phyloP scores from a whole-genome alignment of 805 yeast species.

The Pichia deserticola region DNA sequence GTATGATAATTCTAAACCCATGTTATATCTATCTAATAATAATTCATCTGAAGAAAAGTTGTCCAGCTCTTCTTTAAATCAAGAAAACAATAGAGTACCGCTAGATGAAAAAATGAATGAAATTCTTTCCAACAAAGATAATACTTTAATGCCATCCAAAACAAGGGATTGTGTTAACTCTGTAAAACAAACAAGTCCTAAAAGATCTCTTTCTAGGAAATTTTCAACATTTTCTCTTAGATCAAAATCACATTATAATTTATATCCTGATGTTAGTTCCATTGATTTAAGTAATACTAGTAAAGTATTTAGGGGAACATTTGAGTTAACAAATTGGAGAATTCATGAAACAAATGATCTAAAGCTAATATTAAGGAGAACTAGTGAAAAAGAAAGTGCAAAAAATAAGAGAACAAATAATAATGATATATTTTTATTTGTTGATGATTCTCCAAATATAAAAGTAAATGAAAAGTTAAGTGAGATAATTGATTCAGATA shows the following conservation, averaged over 20 bases:
- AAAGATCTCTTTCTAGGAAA: not conserved
- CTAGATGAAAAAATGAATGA: not conserved
- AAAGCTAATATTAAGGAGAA: not conserved
- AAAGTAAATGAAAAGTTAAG: too few relatives aligned
- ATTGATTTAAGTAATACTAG: not conserved
- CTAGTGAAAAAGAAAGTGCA: not conserved
- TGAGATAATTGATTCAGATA: not conserved
- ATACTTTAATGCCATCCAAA: not conserved
- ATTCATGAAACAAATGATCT: not conserved
- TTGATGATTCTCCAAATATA: too few relatives aligned
- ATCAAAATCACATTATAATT: not conserved
- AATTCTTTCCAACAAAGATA: too few relatives aligned
- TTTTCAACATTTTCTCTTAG: constrained; percentile 1
- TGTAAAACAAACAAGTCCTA: not conserved
- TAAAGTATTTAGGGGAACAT: not conserved
- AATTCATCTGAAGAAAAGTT: not conserved
- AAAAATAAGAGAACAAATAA: not conserved
- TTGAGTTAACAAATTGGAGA: not conserved
- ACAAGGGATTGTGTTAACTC: not conserved
- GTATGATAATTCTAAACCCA: constrained; percentile 1
- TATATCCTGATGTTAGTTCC: too few relatives aligned
- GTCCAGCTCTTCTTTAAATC: too few relatives aligned
- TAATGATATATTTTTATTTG: too few relatives aligned
- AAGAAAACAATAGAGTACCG: too few relatives aligned
- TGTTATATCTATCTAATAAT: not conserved